Evolutionary conservation across 2,329 filamentous ascomycete species (phyloP).

Genomic region (Trichoderma cornu-damae): DNA sequence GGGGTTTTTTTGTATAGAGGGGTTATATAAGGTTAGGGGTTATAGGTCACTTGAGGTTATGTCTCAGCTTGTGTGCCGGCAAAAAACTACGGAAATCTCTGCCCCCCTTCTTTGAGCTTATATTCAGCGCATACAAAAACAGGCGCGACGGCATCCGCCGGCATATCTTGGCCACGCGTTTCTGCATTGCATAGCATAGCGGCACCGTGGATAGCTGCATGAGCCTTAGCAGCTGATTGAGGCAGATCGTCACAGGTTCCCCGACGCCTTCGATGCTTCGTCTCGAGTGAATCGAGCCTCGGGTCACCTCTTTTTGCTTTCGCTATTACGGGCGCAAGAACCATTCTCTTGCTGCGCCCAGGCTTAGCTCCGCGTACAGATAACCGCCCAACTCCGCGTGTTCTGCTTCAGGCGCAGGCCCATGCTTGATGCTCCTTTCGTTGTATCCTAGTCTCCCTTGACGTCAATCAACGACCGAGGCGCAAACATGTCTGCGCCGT

Average conservation of each 20-base stretch:
- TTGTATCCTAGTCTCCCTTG: not conserved
- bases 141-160: not conserved
- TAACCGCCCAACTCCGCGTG: not conserved
- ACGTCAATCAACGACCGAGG: not conserved
- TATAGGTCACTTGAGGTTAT: too few relatives aligned
- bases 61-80: conserved; percentile 14
- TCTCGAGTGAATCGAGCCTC: not conserved
- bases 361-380: not conserved
- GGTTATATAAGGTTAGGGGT: too few relatives aligned
- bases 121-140: not conserved
- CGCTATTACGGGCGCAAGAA: not conserved
- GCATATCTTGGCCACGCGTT: conserved; percentile 1
- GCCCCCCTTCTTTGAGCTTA: not conserved
- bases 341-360: not conserved
- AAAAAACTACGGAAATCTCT: conserved; percentile 16
- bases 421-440: not conserved
- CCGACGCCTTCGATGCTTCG: not conserved
- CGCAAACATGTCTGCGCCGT: conserved; percentile 43
- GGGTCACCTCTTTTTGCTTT: not conserved
- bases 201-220: conserved; percentile 2
- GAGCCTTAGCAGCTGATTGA: conserved; percentile 1
- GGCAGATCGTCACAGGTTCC: not conserved
- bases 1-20: too few relatives aligned
- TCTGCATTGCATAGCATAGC: conserved; percentile 8
- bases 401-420: not conserved